phyloP scores from a whole-genome alignment of 306 rosid species.

The Luffa acutangula region DNA sequence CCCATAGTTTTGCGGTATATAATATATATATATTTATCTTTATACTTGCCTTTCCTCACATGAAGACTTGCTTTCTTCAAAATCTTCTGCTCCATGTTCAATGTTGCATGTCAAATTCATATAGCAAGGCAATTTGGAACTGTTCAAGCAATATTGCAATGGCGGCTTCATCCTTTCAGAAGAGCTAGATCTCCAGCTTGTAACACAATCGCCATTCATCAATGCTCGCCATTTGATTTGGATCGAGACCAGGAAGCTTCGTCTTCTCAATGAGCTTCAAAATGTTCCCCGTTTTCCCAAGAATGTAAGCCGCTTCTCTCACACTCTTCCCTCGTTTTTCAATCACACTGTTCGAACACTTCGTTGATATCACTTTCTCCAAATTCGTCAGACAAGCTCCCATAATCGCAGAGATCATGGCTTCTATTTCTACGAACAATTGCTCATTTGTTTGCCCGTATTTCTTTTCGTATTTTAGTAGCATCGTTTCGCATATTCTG shows the following conservation, averaged over 20 bases:
- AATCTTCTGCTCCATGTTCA: neutral
- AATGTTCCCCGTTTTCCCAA: slow-evolving; percentile 55
- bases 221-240: slow-evolving; percentile 22
- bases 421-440: slow-evolving; percentile 28
- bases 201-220: slow-evolving; percentile 62
- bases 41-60: neutral
- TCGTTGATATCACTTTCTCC: slow-evolving; percentile 27
- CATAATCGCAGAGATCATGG: slow-evolving; percentile 49
- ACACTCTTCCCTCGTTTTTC: slow-evolving; percentile 67
- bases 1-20: no score
- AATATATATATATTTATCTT: no score
- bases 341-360: slow-evolving; percentile 37
- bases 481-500: slow-evolving; percentile 49
- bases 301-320: slow-evolving; percentile 41
- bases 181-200: slow-evolving; percentile 15
- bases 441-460: slow-evolving; percentile 14
- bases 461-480: slow-evolving; percentile 24
- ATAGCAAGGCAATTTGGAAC: neutral
- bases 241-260: slow-evolving; percentile 23
- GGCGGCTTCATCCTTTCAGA: neutral
- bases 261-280: slow-evolving; percentile 38
- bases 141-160: neutral
- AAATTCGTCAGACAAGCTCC: slow-evolving; percentile 71
- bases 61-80: neutral
- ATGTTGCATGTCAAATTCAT: neutral